Evolutionary conservation across 257 asterid genomes (phyloP), one percentile per base, ranked within the genome.

Genomic region (Solanum tarijense): DNA sequence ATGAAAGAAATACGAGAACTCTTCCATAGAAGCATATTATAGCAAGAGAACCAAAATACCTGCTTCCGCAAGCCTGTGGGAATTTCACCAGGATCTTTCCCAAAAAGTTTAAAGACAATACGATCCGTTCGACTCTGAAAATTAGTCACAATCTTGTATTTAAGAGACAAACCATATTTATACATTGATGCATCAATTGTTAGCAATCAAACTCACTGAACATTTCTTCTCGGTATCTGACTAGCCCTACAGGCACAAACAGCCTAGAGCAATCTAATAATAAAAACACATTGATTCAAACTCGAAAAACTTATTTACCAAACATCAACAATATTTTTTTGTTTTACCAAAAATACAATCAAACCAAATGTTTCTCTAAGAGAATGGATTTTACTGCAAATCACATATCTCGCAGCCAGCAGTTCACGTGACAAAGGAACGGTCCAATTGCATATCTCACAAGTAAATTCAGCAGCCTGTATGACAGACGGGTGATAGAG

Each of bases 71-170:
- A 91, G 87, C 98, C 87, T 32, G 94, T 94, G 13, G 99, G 99
- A 90, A 95, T 90, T 83, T 96, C 97, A 90, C 98, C 92, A 35
- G 99, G 99, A 92, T 96, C 97, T 93, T 96, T 96, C 90, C 94
- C 99, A 91, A 96, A 96, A 89, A 96, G 93, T 90, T 96, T 96
- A 92, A 96, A 96, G 87, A 92, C 90, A 81, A 96, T 94, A 83
- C 96, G 93, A 58, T 98, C 99, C 38, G 95, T 95, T 7, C 98
- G 98, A 92, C 96, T 98, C 99, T 96, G 85, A 74, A 87, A 25
- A 83, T 89, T 89, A 81, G 81, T 79, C 48, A 18, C 88, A 87
- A 38, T 81, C 86, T 69, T 16, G 55, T 75, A 27, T 25, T 29
- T 71, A 86, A 48, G 69, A 48, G 86, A 82, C 21, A 48, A 48